A percentile compares a stretch with the other conserved stretches of the same genome.
Conservation (phyloP, 1,284 basidiomycete species). For the Heterobasidion annosum region DNA sequence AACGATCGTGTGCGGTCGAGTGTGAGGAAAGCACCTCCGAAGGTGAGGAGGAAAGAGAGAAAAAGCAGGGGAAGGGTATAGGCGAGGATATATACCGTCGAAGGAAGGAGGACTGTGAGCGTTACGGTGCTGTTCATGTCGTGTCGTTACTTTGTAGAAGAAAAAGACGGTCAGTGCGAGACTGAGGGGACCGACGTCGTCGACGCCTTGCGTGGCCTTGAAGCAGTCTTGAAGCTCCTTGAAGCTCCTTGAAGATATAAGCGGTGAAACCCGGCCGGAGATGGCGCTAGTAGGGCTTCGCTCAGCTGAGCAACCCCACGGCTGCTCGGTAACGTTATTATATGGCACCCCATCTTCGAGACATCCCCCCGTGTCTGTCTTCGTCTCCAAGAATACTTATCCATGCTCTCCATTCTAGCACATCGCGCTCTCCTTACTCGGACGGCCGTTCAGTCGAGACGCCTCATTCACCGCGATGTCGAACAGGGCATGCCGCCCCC, state of each 20-base stretch:
- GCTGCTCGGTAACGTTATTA: too few species aligned
- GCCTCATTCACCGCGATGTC: not conserved
- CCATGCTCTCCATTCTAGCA: too few species aligned
- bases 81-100: slow-evolving; percentile 6
- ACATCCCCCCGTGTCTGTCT: too few species aligned
- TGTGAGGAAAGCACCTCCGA: slow-evolving; percentile 58
- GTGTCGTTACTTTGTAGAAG: not conserved
- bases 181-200: too few species aligned
- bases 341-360: too few species aligned
- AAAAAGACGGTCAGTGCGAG: not conserved
- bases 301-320: too few species aligned
- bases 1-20: slow-evolving; percentile 60
- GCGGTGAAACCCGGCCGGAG: too few species aligned
- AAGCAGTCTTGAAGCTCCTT: too few species aligned
- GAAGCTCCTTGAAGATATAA: too few species aligned
- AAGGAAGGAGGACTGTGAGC: slow-evolving; percentile 6
- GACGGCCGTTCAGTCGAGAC: not conserved
- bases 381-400: too few species aligned
- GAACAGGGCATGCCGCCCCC: slow-evolving; percentile 61
- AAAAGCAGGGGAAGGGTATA: slow-evolving; percentile 49
- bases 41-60: slow-evolving; percentile 42
- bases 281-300: too few species aligned
- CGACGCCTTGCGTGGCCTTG: too few species aligned
- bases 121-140: slow-evolving; percentile 2
- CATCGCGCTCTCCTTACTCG: not conserved